Percentiles rank a stretch among this genome's conserved stretches.
phyloP scores from a whole-genome alignment of 768 basidiomycete species.

The Suillus brevipes region DNA sequence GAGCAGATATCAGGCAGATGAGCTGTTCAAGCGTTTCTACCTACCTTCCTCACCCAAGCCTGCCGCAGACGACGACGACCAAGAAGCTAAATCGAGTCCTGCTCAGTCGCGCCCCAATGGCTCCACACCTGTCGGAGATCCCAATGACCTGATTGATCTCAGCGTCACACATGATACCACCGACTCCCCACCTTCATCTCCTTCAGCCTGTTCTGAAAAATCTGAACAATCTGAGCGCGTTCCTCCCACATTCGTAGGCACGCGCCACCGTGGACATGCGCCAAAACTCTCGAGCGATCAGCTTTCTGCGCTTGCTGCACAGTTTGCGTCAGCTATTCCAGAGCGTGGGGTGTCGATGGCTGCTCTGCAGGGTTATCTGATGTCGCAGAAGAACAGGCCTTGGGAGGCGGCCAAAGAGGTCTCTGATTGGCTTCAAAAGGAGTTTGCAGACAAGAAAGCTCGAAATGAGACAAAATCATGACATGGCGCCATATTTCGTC shows the following conservation, averaged over 20 bases:
- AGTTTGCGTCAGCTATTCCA: conserved; percentile 57
- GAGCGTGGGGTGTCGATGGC: conserved; percentile 45
- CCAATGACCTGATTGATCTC: conserved; percentile 23
- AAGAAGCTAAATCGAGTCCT: background rate
- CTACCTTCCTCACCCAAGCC: conserved; percentile 34
- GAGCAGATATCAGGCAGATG: conserved; percentile 62
- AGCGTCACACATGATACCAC: background rate
- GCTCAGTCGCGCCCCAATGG: background rate
- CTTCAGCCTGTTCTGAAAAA: conserved; percentile 19
- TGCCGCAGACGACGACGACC: background rate
- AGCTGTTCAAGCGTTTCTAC: conserved; percentile 71
- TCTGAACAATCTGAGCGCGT: conserved; percentile 14
- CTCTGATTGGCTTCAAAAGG: conserved; percentile 51
- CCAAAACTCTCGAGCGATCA: conserved; percentile 42
- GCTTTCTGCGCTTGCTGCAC: conserved; percentile 48
- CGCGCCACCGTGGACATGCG: conserved; percentile 35
- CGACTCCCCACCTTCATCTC: background rate
- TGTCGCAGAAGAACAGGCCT: conserved; percentile 65
- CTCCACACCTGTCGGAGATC: background rate
- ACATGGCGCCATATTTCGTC: background rate
- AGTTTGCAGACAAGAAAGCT: conserved; percentile 24
- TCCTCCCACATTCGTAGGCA: conserved; percentile 13
- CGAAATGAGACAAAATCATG: background rate
- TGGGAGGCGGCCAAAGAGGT: conserved; percentile 50
- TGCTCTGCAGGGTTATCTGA: conserved; percentile 57